These are phyloP conservation scores for Tricholoma sp. DNA, from an alignment of 768 basidiomycete genomes.

Conservation along the genomic window DNA sequence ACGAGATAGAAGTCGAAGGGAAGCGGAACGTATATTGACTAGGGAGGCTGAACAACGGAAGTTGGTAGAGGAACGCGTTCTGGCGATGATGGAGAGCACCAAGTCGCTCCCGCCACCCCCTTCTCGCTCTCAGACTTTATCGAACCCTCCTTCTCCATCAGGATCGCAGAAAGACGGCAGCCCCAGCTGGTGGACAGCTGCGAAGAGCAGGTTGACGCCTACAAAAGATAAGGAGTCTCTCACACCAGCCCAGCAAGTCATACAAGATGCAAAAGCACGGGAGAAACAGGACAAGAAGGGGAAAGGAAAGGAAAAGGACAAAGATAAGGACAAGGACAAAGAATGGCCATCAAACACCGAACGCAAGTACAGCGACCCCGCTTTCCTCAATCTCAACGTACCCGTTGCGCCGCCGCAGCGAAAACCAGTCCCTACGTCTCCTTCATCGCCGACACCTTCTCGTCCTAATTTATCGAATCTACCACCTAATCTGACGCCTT, in stretches of 20 bases:
- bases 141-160: slow-evolving; percentile 59
- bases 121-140: slow-evolving; percentile 49
- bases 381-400: slow-evolving; percentile 48
- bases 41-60: slow-evolving; percentile 67
- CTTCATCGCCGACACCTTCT: slow-evolving; percentile 62
- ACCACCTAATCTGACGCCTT: slow-evolving; percentile 57
- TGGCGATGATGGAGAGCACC: slow-evolving; percentile 63
- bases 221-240: slow-evolving; percentile 68
- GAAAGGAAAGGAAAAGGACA: slow-evolving; percentile 46
- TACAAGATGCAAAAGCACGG: slow-evolving; percentile 65
- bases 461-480: slow-evolving; percentile 43
- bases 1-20: slow-evolving; percentile 67
- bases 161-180: slow-evolving; percentile 61
- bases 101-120: slow-evolving; percentile 55
- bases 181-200: slow-evolving; percentile 65
- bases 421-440: slow-evolving; percentile 45
- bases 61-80: slow-evolving; percentile 65
- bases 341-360: slow-evolving; percentile 51
- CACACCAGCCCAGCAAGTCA: slow-evolving; percentile 84
- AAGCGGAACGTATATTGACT: slow-evolving; percentile 74
- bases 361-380: slow-evolving; percentile 52
- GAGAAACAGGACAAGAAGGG: slow-evolving; percentile 49
- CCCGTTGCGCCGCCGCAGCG: slow-evolving; percentile 36
- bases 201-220: slow-evolving; percentile 74
- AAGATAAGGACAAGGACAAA: slow-evolving; percentile 42